phyloP scores from a whole-genome alignment of 345 rosid species.

The Citrus hindsii region DNA sequence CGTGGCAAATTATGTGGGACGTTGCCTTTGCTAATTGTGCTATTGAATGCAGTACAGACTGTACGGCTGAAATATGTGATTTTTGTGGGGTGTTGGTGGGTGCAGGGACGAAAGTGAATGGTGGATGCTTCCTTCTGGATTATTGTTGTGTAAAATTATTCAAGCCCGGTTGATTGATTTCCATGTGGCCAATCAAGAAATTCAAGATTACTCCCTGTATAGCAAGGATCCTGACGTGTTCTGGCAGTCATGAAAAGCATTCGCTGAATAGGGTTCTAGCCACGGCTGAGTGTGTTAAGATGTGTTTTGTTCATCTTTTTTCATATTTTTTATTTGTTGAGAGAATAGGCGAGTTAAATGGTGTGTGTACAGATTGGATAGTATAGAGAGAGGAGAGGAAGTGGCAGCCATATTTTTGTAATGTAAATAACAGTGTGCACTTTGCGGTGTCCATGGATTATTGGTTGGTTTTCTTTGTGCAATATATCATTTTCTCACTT shows the following conservation, averaged over 20 bases:
- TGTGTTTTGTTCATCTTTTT: not conserved
- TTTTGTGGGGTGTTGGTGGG: not conserved
- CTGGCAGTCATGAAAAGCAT: slow-evolving; percentile 61
- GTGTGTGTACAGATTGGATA: not conserved
- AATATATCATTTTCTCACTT: too few species aligned
- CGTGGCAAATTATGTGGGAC: not conserved
- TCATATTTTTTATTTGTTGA: not conserved
- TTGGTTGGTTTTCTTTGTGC: too few species aligned
- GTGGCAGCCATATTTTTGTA: too few species aligned
- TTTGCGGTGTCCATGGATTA: too few species aligned
- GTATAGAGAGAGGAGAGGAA: not conserved
- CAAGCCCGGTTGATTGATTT: slow-evolving; percentile 72
- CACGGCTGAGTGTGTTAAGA: too few species aligned
- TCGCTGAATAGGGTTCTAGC: not conserved
- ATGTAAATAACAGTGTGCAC: too few species aligned
- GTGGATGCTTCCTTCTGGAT: slow-evolving; percentile 92
- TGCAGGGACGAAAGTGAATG: slow-evolving; percentile 95
- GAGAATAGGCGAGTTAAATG: not conserved
- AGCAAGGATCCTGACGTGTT: slow-evolving; percentile 69
- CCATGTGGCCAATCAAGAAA: slow-evolving; percentile 89
- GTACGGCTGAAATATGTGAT: too few species aligned
- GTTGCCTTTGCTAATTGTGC: not conserved
- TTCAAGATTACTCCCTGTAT: slow-evolving; percentile 83
- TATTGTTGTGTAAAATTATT: slow-evolving; percentile 64
- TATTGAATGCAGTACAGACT: too few species aligned